Evolutionary conservation across 257 asterid species (phyloP).

Genomic region (Fraxinus pennsylvanica): DNA sequence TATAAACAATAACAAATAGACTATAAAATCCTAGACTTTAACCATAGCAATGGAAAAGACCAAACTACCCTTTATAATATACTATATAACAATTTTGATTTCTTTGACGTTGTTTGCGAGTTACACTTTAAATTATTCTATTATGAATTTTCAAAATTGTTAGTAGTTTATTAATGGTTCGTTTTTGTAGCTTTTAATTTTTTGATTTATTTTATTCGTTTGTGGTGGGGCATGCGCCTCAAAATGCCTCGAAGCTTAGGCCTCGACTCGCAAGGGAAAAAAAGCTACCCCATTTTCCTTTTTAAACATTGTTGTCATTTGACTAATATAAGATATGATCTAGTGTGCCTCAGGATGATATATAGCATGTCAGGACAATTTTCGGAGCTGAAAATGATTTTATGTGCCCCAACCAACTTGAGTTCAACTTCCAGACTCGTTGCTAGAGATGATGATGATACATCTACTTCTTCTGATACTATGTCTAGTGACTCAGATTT

Average conservation of each 20-base stretch:
- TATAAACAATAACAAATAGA: too few relatives aligned
- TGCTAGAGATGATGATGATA: conserved; percentile 67
- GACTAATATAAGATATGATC: conserved; percentile 61
- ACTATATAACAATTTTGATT: too few relatives aligned
- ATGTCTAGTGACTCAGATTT: conserved; percentile 82
- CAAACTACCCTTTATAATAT: background rate
- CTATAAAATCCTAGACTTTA: background rate
- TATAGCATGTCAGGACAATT: conserved; percentile 98
- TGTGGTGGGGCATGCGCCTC: background rate
- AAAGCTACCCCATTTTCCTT: background rate
- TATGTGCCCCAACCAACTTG: conserved; percentile 66
- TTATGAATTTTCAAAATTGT: too few relatives aligned
- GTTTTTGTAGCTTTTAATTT: background rate
- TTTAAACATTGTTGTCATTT: conserved; percentile 31
- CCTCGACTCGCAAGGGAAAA: background rate
- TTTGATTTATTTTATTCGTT: background rate
- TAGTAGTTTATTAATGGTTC: too few relatives aligned
- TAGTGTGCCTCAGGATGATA: conserved; percentile 99
- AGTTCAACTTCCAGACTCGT: conserved; percentile 63
- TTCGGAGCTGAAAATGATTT: conserved; percentile 93
- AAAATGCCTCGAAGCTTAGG: background rate
- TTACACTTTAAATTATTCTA: too few relatives aligned
- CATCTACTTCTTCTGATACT: conserved; percentile 72
- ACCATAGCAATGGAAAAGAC: background rate
- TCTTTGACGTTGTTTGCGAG: background rate